Base-by-base conservation (phyloP, 2,329 filamentous ascomycete genomes). In the Cercospora sp. region DNA sequence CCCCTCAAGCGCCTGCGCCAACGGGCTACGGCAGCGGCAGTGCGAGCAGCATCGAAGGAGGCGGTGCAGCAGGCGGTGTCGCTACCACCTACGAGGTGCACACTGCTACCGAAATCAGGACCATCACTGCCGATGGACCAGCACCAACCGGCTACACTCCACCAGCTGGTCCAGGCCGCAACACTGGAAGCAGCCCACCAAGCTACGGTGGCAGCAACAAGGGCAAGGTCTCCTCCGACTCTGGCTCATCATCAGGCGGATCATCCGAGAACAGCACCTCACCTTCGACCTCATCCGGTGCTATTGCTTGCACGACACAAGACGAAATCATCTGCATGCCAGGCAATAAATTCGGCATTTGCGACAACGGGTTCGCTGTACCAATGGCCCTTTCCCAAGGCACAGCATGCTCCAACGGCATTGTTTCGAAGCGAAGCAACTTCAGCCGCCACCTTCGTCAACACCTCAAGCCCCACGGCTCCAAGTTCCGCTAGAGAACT, bases 261-360 rank as follows among this genome's bases (percentile, higher is more conserved):
- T 39, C 33, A 10, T 39, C 33, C 33, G 45, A 51, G n/a, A 53
- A 53, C 26, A 28, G 48, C 48, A 53, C 48, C 2, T 23, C 48
- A 10, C 33, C 33, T 16, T 51, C 45, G 12, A 16, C 67, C 53
- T 65, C 69, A 53, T 64, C 39, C 48, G 64, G 68, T 20, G 63
- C 69, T 8, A 63, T 65, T n/a, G 31, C 70, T 31, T 69, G 72
- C 42, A 36, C 48, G 0, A 70, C n/a, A 12, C 76, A 81, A n/a
- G 81, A 80, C 23, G 75, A 72, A 57, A 71, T 83, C 42, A 75
- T 82, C 64, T 83, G 81, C 76, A 80, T 82, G 48, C 79, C 80
- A 55, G 73, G 64, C 67, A 75, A 69, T 62, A 76, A 79, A 26
- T 83, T 79, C 61, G 81, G 81, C 39, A 73, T 82, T 26, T 83